A percentile compares a stretch with the other conserved stretches of the same genome.
These are phyloP conservation scores for Epicoccum nigrum DNA, from an alignment of 2,329 filamentous ascomycete species.

Conservation along the genomic window DNA sequence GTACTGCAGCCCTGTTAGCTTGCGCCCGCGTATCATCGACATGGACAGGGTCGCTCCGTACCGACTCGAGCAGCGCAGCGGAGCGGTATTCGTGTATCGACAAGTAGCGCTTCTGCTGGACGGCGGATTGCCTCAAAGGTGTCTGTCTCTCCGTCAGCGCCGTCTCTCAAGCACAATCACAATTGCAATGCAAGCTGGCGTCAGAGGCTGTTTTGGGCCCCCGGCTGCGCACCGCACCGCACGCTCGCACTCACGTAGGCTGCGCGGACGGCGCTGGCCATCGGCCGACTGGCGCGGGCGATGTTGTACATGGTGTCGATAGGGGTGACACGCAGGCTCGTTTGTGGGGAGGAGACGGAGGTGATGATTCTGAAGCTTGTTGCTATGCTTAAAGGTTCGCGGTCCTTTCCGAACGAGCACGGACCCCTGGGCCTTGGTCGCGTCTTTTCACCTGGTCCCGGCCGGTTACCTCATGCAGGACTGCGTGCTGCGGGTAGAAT, in stretches of 20 bases:
- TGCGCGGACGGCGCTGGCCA: constrained; percentile 79
- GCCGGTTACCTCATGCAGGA: constrained; percentile 23
- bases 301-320: constrained; percentile 80
- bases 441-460: constrained; percentile 30
- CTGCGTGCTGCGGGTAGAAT: constrained; percentile 9
- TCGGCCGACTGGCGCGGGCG: constrained; percentile 70
- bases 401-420: constrained; percentile 38
- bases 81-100: constrained; percentile 99
- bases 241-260: constrained; percentile 66
- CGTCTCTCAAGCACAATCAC: no score
- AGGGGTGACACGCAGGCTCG: constrained; percentile 32
- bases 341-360: constrained; percentile 19
- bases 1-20: constrained; percentile 67
- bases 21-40: not conserved
- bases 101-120: constrained; percentile 84
- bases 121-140: constrained; percentile 60
- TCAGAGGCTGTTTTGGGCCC: constrained; percentile 40
- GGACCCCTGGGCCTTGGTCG: constrained; percentile 22
- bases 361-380: constrained; percentile 33
- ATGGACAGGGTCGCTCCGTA: constrained; percentile 43
- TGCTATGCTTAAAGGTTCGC: constrained; percentile 33
- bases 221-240: constrained; percentile 5
- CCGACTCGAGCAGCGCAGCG: constrained; percentile 80
- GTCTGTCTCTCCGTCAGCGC: constrained; percentile 54
- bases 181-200: constrained; percentile 36